A percentile compares a stretch with the other conserved stretches of the same genome.
Conservation (phyloP, 257 asterid species). For the Nemophila menziesii region DNA sequence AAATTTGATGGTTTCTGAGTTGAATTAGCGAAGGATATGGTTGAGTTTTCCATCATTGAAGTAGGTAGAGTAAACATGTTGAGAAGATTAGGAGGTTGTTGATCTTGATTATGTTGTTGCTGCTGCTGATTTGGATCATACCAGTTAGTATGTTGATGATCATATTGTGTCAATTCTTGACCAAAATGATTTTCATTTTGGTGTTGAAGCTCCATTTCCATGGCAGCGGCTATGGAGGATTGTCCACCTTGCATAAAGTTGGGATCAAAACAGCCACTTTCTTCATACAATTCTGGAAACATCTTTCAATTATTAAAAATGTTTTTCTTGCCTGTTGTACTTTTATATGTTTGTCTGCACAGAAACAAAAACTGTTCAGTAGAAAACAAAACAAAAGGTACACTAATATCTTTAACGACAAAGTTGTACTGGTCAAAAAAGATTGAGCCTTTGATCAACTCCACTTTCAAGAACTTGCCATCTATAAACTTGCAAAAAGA, state of each 20-base stretch:
- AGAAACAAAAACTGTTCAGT: no score
- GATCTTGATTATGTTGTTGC: conserved; percentile 18
- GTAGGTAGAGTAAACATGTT: conserved; percentile 62
- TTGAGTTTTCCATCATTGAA: conserved; percentile 32
- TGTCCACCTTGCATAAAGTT: conserved; percentile 28
- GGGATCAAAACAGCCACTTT: conserved; percentile 41
- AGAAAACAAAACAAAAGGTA: no score
- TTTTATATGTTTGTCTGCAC: no score
- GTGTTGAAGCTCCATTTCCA: conserved; percentile 59
- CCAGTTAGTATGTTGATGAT: neutral
- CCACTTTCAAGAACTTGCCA: no score
- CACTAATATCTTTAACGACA: no score
- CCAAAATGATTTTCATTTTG: conserved; percentile 33
- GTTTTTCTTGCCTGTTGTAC: no score
- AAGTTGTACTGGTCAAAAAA: no score
- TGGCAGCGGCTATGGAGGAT: conserved; percentile 26
- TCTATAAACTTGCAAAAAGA: no score
- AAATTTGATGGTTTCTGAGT: no score
- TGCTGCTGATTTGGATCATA: neutral
- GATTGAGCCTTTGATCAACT: no score
- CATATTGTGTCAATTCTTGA: conserved; percentile 20
- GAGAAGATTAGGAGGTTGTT: conserved; percentile 23
- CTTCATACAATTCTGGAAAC: conserved; percentile 39
- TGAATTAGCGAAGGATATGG: no score
- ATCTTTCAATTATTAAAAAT: no score